Percentiles rank a stretch among this genome's conserved stretches.
Conservation (phyloP, 2,329 filamentous ascomycete genomes). For the Cercospora beticola region DNA sequence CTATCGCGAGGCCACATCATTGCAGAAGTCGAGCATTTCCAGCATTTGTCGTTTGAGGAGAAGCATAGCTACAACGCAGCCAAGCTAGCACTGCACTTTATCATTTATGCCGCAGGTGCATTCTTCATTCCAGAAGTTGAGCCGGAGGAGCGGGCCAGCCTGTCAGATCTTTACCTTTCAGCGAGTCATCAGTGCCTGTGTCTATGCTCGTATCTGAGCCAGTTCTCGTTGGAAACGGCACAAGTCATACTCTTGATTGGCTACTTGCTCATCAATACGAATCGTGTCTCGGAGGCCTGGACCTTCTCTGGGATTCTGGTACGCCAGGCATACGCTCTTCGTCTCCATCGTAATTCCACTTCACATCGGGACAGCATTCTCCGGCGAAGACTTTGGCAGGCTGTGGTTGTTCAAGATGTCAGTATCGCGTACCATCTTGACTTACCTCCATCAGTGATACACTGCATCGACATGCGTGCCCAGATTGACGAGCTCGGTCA, state of each 20-base stretch:
- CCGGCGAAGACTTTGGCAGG: background rate
- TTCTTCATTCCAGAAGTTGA: background rate
- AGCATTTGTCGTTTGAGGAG: background rate
- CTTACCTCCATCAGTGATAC: background rate
- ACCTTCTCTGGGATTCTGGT: background rate
- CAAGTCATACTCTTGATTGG: background rate
- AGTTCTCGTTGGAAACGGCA: background rate
- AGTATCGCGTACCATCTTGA: background rate
- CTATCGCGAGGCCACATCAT: background rate
- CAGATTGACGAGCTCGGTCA: background rate
- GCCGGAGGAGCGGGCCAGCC: background rate
- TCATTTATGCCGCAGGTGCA: background rate
- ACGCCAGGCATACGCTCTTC: background rate
- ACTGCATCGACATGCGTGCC: background rate
- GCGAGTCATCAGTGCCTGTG: background rate
- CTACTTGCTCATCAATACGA: background rate
- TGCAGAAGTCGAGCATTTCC: background rate
- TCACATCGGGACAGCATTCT: background rate
- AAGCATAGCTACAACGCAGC: background rate
- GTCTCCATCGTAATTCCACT: background rate
- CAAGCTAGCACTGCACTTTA: background rate
- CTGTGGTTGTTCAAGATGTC: background rate
- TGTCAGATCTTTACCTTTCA: background rate
- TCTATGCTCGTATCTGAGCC: background rate
- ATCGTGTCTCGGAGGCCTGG: background rate